These are phyloP conservation scores for Dillenia turbinata DNA, from an alignment of 164 flowering plant genomes.

Conservation along the genomic window DNA sequence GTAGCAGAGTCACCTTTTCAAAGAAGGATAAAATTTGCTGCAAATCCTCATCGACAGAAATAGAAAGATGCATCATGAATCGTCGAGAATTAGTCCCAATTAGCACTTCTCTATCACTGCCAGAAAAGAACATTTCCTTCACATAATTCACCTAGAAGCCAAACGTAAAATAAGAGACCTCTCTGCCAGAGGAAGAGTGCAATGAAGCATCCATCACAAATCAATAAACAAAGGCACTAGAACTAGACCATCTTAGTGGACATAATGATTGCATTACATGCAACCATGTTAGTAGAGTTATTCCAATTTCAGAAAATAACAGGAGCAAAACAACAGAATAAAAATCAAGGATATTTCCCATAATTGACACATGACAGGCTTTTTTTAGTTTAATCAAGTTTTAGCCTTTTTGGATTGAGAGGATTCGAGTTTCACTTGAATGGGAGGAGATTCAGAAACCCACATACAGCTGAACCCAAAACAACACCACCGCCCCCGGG, in stretches of 20 bases:
- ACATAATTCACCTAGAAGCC: constrained; percentile 64
- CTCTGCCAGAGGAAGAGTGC: not conserved
- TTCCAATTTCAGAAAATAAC: too few relatives aligned
- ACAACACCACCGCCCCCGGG: too few relatives aligned
- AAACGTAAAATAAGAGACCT: constrained; percentile 2
- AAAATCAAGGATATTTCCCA: too few relatives aligned
- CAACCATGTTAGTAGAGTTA: too few relatives aligned
- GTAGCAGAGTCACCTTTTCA: constrained; percentile 57
- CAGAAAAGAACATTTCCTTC: constrained; percentile 75
- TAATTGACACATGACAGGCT: too few relatives aligned
- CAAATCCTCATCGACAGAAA: constrained; percentile 66
- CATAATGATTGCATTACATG: too few relatives aligned
- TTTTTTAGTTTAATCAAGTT: too few relatives aligned
- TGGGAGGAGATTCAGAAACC: too few relatives aligned
- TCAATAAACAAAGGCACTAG: not conserved
- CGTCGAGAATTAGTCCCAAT: constrained; percentile 64
- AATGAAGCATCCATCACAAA: not conserved
- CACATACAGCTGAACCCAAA: too few relatives aligned
- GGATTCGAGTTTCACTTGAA: too few relatives aligned
- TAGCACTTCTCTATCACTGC: constrained; percentile 30
- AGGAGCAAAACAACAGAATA: too few relatives aligned
- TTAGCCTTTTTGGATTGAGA: too few relatives aligned
- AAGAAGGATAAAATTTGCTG: constrained; percentile 83
- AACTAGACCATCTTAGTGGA: not conserved
- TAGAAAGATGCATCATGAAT: constrained; percentile 75